Conservation (phyloP, 2,329 filamentous ascomycete genomes). For the Fonsecaea monophora region DNA sequence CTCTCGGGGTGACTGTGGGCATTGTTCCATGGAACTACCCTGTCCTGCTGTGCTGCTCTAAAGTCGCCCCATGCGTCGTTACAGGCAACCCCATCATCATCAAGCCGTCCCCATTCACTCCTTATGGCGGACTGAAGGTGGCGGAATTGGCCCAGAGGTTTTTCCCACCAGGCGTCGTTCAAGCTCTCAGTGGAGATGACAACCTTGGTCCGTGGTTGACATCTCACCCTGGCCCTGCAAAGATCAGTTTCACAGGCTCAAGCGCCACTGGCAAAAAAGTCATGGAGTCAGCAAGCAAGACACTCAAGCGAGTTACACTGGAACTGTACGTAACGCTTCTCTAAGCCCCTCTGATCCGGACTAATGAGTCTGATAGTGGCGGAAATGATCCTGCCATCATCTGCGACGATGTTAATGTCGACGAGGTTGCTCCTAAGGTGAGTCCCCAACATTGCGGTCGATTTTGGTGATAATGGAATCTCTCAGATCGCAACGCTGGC, state of each 20-base stretch:
- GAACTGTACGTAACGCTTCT: slow-evolving; percentile 48
- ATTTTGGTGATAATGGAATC: background rate
- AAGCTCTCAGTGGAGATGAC: slow-evolving; percentile 66
- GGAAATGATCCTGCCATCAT: slow-evolving; percentile 70
- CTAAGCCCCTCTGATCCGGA: background rate
- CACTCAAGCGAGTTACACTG: slow-evolving; percentile 65
- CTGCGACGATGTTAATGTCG: slow-evolving; percentile 69
- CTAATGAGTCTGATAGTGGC: slow-evolving; percentile 53
- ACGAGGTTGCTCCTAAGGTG: slow-evolving; percentile 68
- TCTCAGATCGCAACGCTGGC: slow-evolving; percentile 23
- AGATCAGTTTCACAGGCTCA: slow-evolving; percentile 52
- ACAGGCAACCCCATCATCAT: slow-evolving; percentile 64
- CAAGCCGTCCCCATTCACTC: slow-evolving; percentile 65
- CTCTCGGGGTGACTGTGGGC: slow-evolving; percentile 54
- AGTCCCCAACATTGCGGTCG: slow-evolving; percentile 37
- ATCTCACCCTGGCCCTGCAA: slow-evolving; percentile 56
- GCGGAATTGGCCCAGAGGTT: slow-evolving; percentile 63
- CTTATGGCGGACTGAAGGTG: slow-evolving; percentile 61
- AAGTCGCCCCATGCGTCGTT: slow-evolving; percentile 58
- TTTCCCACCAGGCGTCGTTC: slow-evolving; percentile 67
- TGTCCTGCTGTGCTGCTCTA: slow-evolving; percentile 53
- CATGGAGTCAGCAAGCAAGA: slow-evolving; percentile 49
- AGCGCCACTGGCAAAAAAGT: slow-evolving; percentile 48
- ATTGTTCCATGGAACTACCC: slow-evolving; percentile 68
- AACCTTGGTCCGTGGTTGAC: slow-evolving; percentile 60